These are phyloP conservation scores for Phytophthora idaei DNA, from an alignment of 352 stramenopile species.

Conservation along the genomic window DNA sequence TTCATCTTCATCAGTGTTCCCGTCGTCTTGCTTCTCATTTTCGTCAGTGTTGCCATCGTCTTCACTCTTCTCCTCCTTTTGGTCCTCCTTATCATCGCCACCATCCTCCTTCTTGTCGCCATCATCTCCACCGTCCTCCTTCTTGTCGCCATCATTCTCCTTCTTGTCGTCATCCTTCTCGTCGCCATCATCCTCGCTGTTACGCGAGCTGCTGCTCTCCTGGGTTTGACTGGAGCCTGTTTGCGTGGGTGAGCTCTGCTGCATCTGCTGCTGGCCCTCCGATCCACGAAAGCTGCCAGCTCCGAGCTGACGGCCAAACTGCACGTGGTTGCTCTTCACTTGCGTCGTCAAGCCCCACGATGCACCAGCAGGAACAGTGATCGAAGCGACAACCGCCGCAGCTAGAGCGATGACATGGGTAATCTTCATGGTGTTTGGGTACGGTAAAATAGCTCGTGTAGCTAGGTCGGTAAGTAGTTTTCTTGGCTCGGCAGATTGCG, in stretches of 20 bases:
- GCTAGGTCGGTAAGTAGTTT: neutral
- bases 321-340: neutral
- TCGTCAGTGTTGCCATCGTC: conserved; percentile 7
- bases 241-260: conserved; percentile 11
- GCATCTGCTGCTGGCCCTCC: conserved; percentile 12
- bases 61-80: conserved; percentile 1
- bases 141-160: conserved; percentile 3
- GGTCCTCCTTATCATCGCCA: conserved; percentile 2
- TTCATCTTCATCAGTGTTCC: conserved; percentile 5
- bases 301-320: conserved; percentile 18
- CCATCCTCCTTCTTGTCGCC: conserved; percentile 11
- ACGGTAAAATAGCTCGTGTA: neutral
- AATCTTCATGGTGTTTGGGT: conserved; percentile 35
- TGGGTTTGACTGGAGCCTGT: conserved; percentile 3
- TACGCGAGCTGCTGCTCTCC: conserved; percentile 5
- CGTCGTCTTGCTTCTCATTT: conserved; percentile 11
- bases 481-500: conserved; percentile 16
- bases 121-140: neutral
- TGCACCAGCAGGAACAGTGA: conserved; percentile 13
- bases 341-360: conserved; percentile 12
- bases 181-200: conserved; percentile 7
- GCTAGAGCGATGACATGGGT: conserved; percentile 30
- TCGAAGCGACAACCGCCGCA: conserved; percentile 20
- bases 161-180: conserved; percentile 7
- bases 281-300: conserved; percentile 24